phyloP scores from a whole-genome alignment of 345 rosid genomes.

The Pseudoturritis turrita region DNA sequence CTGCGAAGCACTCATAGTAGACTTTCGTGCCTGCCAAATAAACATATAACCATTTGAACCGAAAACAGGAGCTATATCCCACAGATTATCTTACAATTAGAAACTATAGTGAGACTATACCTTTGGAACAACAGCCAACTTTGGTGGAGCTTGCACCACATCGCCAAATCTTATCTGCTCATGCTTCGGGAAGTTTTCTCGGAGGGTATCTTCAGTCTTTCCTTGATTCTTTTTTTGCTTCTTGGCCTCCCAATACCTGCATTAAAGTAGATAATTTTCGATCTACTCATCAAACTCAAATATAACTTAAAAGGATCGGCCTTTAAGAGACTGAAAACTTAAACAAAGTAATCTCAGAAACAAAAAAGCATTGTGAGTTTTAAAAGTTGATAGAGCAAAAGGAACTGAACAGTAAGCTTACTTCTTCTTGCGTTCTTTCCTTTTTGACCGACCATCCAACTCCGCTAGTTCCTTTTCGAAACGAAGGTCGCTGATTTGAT shows the following conservation, averaged over 20 bases:
- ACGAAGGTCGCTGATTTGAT: constrained; percentile 59
- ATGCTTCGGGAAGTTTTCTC: constrained; percentile 52
- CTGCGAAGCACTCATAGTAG: constrained; percentile 45
- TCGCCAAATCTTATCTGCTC: constrained; percentile 83
- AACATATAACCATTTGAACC: constrained; percentile 7
- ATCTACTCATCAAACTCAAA: background rate
- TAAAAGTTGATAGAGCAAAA: background rate
- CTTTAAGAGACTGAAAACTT: background rate
- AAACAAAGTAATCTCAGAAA: background rate
- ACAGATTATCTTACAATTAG: background rate
- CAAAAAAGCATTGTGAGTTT: background rate
- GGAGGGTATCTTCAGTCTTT: constrained; percentile 36
- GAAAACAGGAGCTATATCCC: background rate
- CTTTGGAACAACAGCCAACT: constrained; percentile 61
- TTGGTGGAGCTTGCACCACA: constrained; percentile 81
- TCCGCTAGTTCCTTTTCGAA: constrained; percentile 41
- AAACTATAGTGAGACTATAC: constrained; percentile 23
- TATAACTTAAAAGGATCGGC: background rate
- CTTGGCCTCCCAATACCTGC: constrained; percentile 70
- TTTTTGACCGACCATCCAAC: constrained; percentile 39
- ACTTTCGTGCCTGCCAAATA: constrained; percentile 46
- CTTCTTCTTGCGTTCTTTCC: constrained; percentile 70
- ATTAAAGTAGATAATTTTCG: background rate
- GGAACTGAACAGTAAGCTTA: constrained; percentile 14
- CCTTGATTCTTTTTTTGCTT: constrained; percentile 57